Percentiles rank a stretch among this genome's conserved stretches.
These are phyloP conservation scores for Madurella mycetomatis DNA, from an alignment of 2,329 filamentous ascomycete species.

Conservation along the genomic window DNA sequence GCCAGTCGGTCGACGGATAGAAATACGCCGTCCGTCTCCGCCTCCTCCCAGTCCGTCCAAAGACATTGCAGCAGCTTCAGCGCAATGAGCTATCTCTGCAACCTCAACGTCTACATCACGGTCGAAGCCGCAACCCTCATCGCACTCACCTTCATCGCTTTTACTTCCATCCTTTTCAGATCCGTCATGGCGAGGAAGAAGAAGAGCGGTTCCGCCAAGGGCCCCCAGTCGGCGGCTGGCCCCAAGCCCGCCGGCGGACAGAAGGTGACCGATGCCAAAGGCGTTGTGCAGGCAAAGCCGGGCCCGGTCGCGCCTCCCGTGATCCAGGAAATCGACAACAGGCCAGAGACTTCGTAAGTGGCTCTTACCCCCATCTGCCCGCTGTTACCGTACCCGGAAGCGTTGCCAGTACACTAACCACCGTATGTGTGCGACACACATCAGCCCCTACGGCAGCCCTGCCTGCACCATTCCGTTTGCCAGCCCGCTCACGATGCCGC, in stretches of 20 bases:
- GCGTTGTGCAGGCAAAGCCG: slow-evolving; percentile 4
- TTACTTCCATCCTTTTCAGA: slow-evolving; percentile 17
- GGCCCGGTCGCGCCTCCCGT: slow-evolving; percentile 8
- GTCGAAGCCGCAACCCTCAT: slow-evolving; percentile 25
- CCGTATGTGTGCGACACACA: background rate
- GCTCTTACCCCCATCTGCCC: background rate
- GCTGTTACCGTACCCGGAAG: background rate
- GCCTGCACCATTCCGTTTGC: slow-evolving; percentile 26
- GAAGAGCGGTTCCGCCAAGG: slow-evolving; percentile 22
- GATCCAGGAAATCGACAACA: slow-evolving; percentile 18
- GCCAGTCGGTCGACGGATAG: slow-evolving; percentile 3
- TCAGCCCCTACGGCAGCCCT: slow-evolving; percentile 25
- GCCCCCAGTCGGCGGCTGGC: slow-evolving; percentile 7
- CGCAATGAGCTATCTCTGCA: slow-evolving; percentile 17
- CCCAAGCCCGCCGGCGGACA: background rate
- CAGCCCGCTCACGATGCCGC: slow-evolving; percentile 24
- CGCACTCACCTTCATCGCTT: slow-evolving; percentile 20
- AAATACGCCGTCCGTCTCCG: slow-evolving; percentile 13
- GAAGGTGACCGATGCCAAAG: slow-evolving; percentile 12
- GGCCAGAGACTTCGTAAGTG: slow-evolving; percentile 25
- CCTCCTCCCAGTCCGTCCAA: background rate
- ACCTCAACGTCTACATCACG: slow-evolving; percentile 20
- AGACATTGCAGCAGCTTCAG: slow-evolving; percentile 10
- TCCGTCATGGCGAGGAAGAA: slow-evolving; percentile 23
- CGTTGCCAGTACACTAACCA: slow-evolving; percentile 6